Percentiles rank a stretch among this genome's conserved stretches.
phyloP scores from a whole-genome alignment of 257 asterid species.

The Solanum sitiens region DNA sequence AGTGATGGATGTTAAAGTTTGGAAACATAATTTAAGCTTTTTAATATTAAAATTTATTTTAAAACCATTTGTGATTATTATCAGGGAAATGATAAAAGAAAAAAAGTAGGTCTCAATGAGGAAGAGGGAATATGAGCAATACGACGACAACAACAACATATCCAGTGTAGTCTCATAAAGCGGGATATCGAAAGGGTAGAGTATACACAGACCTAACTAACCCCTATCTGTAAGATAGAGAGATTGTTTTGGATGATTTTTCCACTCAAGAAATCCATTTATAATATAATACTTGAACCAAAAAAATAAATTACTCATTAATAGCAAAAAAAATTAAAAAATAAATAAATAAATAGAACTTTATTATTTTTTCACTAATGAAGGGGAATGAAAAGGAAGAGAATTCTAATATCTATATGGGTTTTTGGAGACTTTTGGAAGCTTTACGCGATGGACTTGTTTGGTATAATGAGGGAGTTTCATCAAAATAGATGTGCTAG shows the following conservation, averaged over 20 bases:
- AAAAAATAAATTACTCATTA: background rate
- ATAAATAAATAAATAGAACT: background rate
- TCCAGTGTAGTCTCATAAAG: background rate
- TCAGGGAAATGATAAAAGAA: background rate
- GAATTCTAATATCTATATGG: background rate
- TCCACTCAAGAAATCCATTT: background rate
- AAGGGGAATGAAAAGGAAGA: background rate
- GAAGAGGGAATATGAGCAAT: background rate
- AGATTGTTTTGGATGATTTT: background rate
- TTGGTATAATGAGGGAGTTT: background rate
- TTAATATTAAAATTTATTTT: background rate
- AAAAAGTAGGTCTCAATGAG: background rate
- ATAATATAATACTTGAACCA: background rate
- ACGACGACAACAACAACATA: background rate
- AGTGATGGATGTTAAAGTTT: background rate
- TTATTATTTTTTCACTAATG: background rate
- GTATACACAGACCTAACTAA: background rate
- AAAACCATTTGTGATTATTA: background rate
- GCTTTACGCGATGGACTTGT: background rate
- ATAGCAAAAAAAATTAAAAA: background rate
- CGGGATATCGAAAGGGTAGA: rapidly evolving
- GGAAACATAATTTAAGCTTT: background rate
- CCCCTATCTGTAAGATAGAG: background rate
- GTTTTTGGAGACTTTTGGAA: background rate
- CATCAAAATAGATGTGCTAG: background rate